Percentiles rank a stretch among this genome's conserved stretches.
These are phyloP conservation scores for Solanum sejunctum DNA, from an alignment of 257 asterid species.

Conservation along the genomic window DNA sequence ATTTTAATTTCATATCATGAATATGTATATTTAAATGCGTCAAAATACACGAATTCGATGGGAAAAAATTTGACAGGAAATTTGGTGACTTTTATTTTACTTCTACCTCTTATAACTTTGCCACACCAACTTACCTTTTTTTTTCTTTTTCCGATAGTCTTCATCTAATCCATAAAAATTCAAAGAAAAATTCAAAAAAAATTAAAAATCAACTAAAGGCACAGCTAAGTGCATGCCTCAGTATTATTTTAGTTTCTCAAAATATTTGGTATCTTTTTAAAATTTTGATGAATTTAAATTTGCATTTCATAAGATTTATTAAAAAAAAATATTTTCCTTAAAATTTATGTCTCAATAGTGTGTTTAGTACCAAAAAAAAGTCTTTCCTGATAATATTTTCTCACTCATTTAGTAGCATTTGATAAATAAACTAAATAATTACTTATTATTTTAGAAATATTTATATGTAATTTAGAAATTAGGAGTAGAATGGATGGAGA, in stretches of 20 bases:
- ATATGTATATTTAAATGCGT: too few relatives aligned
- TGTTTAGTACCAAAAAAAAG: background rate
- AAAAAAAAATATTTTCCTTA: background rate
- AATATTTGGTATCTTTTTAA: background rate
- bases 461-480: background rate
- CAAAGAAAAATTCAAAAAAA: background rate
- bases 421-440: too few relatives aligned
- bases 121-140: background rate
- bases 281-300: background rate
- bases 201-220: background rate
- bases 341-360: background rate
- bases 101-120: background rate
- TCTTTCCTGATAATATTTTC: background rate
- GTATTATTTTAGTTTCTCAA: background rate
- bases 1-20: too few relatives aligned
- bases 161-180: background rate
- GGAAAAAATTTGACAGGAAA: background rate
- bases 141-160: too few relatives aligned
- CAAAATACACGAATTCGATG: too few relatives aligned
- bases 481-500: background rate
- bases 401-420: background rate
- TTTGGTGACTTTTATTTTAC: background rate
- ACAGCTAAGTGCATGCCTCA: background rate
- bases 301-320: background rate
- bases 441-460: background rate